Base-by-base conservation (phyloP, 2,329 filamentous ascomycete species). In the Curvularia verruculosa region DNA sequence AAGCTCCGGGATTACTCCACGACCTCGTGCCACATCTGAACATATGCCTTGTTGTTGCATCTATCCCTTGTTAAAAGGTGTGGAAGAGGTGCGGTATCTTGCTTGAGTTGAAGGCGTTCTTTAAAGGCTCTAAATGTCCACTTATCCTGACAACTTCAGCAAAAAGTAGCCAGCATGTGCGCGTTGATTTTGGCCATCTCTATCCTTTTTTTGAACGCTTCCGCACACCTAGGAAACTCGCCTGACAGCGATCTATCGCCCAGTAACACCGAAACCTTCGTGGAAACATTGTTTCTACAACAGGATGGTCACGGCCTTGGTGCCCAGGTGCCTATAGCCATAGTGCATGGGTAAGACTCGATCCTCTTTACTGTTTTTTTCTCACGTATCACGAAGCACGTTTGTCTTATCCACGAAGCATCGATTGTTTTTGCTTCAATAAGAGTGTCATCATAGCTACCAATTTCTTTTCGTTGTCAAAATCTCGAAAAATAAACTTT, bases 301-400 rank as follows among this genome's bases (percentile, higher is more conserved):
- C 28, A 56, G 28, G 54, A 61, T 54, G 59, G 37, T 26, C 26
- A 7, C 5, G 18, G 18, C 13, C 26, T 31, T 54, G 51, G 53
- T 44, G 51, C 21, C 54, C 56, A 47, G 29, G 28, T 36, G 12
- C 44, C 44, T 23, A 19, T 47, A 18, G 29, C 12, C 13, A n/a
- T 23, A 15, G 21, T 3, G 19, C 28, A 47, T 28, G 66, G 59
- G 65, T 67, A 56, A 63, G 60, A 21, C 15, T n/a, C n/a, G 12
- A 10, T 43, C 13, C 6, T 8, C 15, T 18, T 18, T n/a, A 46
- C 28, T 34, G 12, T 28, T 9, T 19, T 6, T 13, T 23, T 36
- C 21, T 13, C n/a, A 43, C 5, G 5, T 43, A 8, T 44, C 9
- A 1, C 18, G 5, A 10, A 18, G 21, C 13, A 36, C n/a, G 8